Conservation (phyloP, 1,139 yeast genomes). For the Magnusiomyces ingens region DNA sequence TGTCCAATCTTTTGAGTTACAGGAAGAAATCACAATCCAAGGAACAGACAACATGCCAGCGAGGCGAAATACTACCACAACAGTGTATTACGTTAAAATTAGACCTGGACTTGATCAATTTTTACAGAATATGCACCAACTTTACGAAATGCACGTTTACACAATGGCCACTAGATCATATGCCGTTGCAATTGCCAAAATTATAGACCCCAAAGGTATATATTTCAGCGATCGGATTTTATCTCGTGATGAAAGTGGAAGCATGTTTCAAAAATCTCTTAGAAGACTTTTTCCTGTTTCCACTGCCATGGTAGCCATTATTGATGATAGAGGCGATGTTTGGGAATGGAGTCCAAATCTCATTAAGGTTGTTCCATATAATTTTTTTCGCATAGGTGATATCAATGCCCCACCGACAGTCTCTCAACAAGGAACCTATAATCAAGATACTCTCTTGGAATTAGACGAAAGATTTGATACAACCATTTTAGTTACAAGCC, state of each 20-base stretch:
- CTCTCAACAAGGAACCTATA: neutral
- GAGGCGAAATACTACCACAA: conserved; percentile 11
- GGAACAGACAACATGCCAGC: conserved; percentile 14
- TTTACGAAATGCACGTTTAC: conserved; percentile 87
- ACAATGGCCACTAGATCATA: conserved; percentile 99
- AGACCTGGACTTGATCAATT: conserved; percentile 82
- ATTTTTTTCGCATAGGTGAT: conserved; percentile 94
- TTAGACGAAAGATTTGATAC: too few relatives aligned
- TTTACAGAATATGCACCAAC: conserved; percentile 51
- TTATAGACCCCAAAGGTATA: conserved; percentile 83
- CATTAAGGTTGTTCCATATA: conserved; percentile 89
- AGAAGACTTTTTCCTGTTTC: conserved; percentile 90
- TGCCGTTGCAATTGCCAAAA: conserved; percentile 82
- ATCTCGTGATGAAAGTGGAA: conserved; percentile 93
- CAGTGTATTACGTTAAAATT: conserved; percentile 73
- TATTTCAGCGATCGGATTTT: conserved; percentile 88
- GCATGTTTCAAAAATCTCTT: conserved; percentile 80
- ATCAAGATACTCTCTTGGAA: too few relatives aligned
- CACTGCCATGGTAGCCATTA: conserved; percentile 91
- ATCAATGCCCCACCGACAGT: conserved; percentile 53
- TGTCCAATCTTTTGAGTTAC: conserved; percentile 67
- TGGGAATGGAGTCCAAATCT: conserved; percentile 97
- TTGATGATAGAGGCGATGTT: conserved; percentile 97
- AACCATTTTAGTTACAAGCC: too few relatives aligned
- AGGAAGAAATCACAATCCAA: conserved; percentile 63